Evolutionary conservation across 2,329 filamentous ascomycete genomes (phyloP).

Genomic region (Calcarisporium arbuscula): DNA sequence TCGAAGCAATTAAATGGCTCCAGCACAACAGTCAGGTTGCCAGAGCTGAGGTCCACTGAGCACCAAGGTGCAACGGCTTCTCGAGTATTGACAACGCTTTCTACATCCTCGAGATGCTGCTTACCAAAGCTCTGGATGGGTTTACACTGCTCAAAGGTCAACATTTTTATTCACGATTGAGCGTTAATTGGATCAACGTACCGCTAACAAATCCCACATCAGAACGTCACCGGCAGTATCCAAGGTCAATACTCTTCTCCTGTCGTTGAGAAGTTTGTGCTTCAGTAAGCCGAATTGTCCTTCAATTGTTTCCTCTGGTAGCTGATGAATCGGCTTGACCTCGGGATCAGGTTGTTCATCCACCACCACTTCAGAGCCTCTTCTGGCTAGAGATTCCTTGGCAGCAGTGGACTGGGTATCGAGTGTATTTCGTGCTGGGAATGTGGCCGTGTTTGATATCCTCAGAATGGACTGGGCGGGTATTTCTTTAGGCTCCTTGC

Average conservation of each 20-base stretch:
- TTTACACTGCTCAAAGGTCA: constrained; percentile 57
- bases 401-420: constrained; percentile 51
- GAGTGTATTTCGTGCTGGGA: constrained; percentile 52
- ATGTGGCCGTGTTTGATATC: constrained; percentile 76
- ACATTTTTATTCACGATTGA: not conserved
- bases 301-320: constrained; percentile 78
- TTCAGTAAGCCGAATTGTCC: constrained; percentile 95
- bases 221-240: constrained; percentile 94
- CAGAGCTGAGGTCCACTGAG: constrained; percentile 87
- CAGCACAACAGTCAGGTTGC: constrained; percentile 80
- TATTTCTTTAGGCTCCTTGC: constrained; percentile 55
- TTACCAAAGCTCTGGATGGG: constrained; percentile 92
- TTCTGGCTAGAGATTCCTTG: constrained; percentile 36
- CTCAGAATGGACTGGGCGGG: constrained; percentile 71
- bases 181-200: too few species aligned
- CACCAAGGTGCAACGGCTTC: constrained; percentile 96
- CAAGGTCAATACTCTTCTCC: constrained; percentile 79
- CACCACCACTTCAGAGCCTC: constrained; percentile 23
- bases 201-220: constrained; percentile 87
- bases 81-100: constrained; percentile 75
- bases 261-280: constrained; percentile 84
- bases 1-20: constrained; percentile 97
- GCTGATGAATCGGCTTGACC: constrained; percentile 56
- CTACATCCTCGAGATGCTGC: constrained; percentile 86
- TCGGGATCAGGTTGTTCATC: constrained; percentile 23